A percentile compares a stretch with the other conserved stretches of the same genome.
phyloP scores from a whole-genome alignment of 495 filamentous ascomycete genomes.

The Glonium stellatum region DNA sequence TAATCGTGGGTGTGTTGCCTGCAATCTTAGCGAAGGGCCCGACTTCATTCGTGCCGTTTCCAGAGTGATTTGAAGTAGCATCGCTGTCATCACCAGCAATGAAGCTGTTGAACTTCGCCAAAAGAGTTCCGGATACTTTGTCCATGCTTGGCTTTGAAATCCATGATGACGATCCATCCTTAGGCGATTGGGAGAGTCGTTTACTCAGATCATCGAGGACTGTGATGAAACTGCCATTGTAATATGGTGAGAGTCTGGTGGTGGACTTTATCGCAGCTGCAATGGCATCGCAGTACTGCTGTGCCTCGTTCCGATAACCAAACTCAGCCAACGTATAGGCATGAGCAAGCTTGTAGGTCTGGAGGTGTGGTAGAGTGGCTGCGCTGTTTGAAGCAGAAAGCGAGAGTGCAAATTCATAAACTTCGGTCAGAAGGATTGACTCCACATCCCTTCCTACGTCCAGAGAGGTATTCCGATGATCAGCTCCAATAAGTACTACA shows the following conservation, averaged over 20 bases:
- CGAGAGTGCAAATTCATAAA: slow-evolving; percentile 80
- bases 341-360: slow-evolving; percentile 82
- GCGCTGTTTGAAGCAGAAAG: slow-evolving; percentile 50
- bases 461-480: slow-evolving; percentile 60
- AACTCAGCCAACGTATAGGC: slow-evolving; percentile 76
- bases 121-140: slow-evolving; percentile 80
- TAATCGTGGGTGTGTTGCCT: slow-evolving; percentile 72
- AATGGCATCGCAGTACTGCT: slow-evolving; percentile 87
- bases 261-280: slow-evolving; percentile 69
- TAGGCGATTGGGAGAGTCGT: slow-evolving; percentile 74
- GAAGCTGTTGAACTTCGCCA: slow-evolving; percentile 88
- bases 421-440: slow-evolving; percentile 78
- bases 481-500: slow-evolving; percentile 76
- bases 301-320: slow-evolving; percentile 72
- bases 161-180: slow-evolving; percentile 64
- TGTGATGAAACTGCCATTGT: slow-evolving; percentile 63
- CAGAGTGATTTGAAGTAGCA: slow-evolving; percentile 50
- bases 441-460: slow-evolving; percentile 72
- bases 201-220: slow-evolving; percentile 77
- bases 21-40: slow-evolving; percentile 79
- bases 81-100: slow-evolving; percentile 84
- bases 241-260: slow-evolving; percentile 76
- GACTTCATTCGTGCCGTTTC: slow-evolving; percentile 46
- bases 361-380: slow-evolving; percentile 64
- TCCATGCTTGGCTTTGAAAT: slow-evolving; percentile 92